Evolutionary conservation across 805 yeast species (phyloP), one percentile per base, ranked within the genome.

Genomic region (Monosporozyma servazzii): DNA sequence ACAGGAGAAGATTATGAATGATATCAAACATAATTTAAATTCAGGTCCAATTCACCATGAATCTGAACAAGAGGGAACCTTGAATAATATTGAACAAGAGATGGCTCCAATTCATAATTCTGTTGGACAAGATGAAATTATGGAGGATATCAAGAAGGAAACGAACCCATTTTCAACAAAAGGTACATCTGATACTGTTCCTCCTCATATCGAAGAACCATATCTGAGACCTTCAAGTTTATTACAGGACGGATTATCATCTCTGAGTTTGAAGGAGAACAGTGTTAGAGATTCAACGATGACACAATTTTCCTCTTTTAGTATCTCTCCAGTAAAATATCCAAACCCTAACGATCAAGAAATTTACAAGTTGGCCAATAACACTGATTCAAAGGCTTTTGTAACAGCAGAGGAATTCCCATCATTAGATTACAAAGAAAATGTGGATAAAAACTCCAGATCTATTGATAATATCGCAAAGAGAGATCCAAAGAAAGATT

Each of bases 371-470:
- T 52, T 63, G 31, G 66, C 64, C n/a, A 58, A 61, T 36, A 52
- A 63, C 5, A 61, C 66, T 8, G 61, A 61, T 43, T 59, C 57
- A 7, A 57, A 55, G 40, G 61, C 51, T 7, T 66, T 57, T 45
- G 60, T 62, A 3, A 66, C 69, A 4, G 69, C 69, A 2, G 58
- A 60, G 37, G 68, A 65, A 39, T 58, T 50, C 25, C 52, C 37
- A 11, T 13, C 37, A 20, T 21, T 5, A 21, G 44, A 41, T 41
- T 21, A 39, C 42, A 39, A 29, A 17, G 39, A 31, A 5, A 13
- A 41, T 11, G 23, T 15, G 11, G 42, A 18, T 2, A 27, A 46
- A 10, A 15, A 5, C 6, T 5, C 21, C 1, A 23, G n/a, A 3
- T 18, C 33, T 7, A 20, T 36, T 37, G 18, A 15, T 9, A n/a